These are phyloP conservation scores for Hevea brasiliensis DNA, from an alignment of 345 rosid species.

Conservation along the genomic window DNA sequence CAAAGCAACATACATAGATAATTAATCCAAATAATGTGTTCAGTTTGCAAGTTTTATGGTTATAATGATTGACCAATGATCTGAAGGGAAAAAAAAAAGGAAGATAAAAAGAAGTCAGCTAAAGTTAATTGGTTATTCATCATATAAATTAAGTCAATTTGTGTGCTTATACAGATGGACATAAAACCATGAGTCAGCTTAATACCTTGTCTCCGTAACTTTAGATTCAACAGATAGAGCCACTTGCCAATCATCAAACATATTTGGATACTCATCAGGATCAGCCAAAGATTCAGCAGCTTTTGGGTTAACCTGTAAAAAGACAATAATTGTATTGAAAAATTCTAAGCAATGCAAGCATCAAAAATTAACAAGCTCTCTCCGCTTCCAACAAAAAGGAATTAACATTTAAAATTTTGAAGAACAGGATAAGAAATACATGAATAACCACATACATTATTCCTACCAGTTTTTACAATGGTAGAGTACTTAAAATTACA, in stretches of 20 bases:
- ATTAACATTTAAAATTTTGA: background rate
- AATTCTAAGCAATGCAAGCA: background rate
- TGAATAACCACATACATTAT: background rate
- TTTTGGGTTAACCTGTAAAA: conserved; percentile 79
- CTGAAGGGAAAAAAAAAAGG: background rate
- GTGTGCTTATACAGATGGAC: background rate
- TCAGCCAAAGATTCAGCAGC: conserved; percentile 99
- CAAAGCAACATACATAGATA: background rate
- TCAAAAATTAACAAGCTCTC: background rate
- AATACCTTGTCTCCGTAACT: conserved; percentile 74
- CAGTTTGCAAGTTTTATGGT: background rate
- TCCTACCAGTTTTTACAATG: background rate
- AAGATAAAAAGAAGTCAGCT: background rate
- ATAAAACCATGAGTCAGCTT: background rate
- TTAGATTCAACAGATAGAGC: conserved; percentile 83
- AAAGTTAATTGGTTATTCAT: background rate
- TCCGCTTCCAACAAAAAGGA: background rate
- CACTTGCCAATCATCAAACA: conserved; percentile 98
- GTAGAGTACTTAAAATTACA: background rate
- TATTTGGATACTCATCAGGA: conserved; percentile 93
- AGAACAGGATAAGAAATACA: background rate
- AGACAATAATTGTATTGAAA: conserved; percentile 4
- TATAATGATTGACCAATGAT: background rate
- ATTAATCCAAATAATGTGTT: background rate
- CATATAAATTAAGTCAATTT: background rate